Percentiles rank a stretch among this genome's conserved stretches.
These are phyloP conservation scores for Talaromyces sp. DNA, from an alignment of 2,329 filamentous ascomycete genomes.

Conservation along the genomic window DNA sequence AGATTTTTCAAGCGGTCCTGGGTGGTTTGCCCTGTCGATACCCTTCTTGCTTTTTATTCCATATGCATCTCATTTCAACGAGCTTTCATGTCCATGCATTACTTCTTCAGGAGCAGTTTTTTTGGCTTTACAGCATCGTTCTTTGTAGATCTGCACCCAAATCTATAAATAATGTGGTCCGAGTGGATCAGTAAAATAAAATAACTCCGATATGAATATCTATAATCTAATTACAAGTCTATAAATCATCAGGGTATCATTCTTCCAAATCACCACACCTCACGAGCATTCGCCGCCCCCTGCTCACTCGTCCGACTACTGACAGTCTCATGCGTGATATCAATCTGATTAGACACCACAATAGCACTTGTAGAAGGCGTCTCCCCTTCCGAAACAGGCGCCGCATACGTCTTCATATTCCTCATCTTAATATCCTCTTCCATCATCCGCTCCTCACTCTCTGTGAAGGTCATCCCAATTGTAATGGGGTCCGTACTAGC, in stretches of 20 bases:
- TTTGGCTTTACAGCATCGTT: background rate
- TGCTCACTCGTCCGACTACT: conserved; percentile 6
- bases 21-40: background rate
- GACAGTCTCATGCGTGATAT: conserved; percentile 33
- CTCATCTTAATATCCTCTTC: conserved; percentile 46
- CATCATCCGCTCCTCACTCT: conserved; percentile 52
- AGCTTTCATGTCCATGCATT: no score
- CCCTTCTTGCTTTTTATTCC: background rate
- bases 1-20: background rate
- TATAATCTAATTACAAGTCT: background rate
- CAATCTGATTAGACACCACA: conserved; percentile 48
- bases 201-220: background rate
- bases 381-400: conserved; percentile 8
- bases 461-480: conserved; percentile 42
- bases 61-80: no score
- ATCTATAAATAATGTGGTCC: no score
- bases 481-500: conserved; percentile 41
- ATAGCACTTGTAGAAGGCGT: conserved; percentile 33
- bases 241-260: background rate
- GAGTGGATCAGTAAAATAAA: background rate
- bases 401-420: conserved; percentile 31
- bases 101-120: background rate
- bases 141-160: no score
- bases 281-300: background rate
- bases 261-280: conserved; percentile 2